A percentile compares a stretch with the other conserved stretches of the same genome.
Conservation (phyloP, 805 yeast species). For the Candida loeiensis region DNA sequence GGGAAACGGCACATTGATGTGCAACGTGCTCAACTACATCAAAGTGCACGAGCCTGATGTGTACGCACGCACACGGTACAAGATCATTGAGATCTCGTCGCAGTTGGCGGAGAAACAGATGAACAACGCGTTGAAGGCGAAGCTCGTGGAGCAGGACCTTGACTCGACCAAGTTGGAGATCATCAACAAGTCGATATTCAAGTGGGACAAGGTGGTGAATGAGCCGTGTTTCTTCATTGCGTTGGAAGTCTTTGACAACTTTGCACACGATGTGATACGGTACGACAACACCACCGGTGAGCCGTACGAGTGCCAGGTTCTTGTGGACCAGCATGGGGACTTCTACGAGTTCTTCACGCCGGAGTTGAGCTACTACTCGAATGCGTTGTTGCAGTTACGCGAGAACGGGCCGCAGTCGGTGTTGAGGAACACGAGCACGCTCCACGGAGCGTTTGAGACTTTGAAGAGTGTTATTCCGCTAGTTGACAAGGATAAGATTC, state of each 20-base stretch:
- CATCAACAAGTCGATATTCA: constrained; percentile 71
- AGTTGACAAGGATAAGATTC: constrained; percentile 35
- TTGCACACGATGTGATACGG: constrained; percentile 76
- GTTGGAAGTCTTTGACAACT: constrained; percentile 78
- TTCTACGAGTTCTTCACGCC: constrained; percentile 70
- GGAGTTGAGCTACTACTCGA: constrained; percentile 54
- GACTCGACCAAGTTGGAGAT: constrained; percentile 59
- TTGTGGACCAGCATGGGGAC: constrained; percentile 69
- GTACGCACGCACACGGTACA: constrained; percentile 63
- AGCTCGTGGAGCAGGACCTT: constrained; percentile 36
- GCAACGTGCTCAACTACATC: constrained; percentile 64
- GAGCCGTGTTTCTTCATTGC: constrained; percentile 78
- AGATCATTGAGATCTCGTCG: constrained; percentile 67
- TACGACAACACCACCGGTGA: constrained; percentile 64
- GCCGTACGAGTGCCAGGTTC: constrained; percentile 77
- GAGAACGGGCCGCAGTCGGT: constrained; percentile 43
- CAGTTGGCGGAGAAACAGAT: constrained; percentile 59
- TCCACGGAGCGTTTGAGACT: constrained; percentile 23
- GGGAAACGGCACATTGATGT: constrained; percentile 85
- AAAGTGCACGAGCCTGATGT: constrained; percentile 64
- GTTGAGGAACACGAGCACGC: constrained; percentile 21
- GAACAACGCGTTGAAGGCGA: constrained; percentile 30
- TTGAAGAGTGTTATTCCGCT: constrained; percentile 28
- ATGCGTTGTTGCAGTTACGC: constrained; percentile 53
- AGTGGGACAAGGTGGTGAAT: constrained; percentile 58